These are phyloP conservation scores for Leptographium galeiforme DNA, from an alignment of 2,329 filamentous ascomycete species.

Conservation along the genomic window DNA sequence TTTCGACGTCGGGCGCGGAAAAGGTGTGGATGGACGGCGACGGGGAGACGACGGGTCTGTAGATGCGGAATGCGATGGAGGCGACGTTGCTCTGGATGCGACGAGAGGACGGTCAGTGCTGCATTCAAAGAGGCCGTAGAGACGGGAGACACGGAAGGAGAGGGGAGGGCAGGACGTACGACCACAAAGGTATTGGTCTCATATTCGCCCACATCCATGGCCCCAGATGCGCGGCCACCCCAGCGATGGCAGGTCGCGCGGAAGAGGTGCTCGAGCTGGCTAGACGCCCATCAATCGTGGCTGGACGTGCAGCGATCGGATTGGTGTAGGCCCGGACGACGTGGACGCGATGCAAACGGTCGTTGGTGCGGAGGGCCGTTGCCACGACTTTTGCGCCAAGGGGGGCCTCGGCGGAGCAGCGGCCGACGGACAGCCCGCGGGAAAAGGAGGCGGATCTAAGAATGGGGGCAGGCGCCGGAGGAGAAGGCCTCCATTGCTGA, in stretches of 20 bases:
- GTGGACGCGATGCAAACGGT: background rate
- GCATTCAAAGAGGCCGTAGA: background rate
- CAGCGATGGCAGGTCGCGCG: constrained; percentile 5
- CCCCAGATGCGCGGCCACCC: constrained; percentile 8
- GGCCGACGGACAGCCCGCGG: background rate
- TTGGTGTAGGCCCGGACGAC: background rate
- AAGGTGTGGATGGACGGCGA: constrained; percentile 28
- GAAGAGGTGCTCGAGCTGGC: background rate
- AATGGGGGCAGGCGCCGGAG: constrained; percentile 2
- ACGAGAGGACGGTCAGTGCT: background rate
- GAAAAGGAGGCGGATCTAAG: background rate
- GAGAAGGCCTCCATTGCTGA: constrained; percentile 22
- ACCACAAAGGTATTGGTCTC: constrained; percentile 48
- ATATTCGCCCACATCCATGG: constrained; percentile 50
- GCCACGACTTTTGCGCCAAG: background rate
- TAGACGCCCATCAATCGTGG: constrained; percentile 3
- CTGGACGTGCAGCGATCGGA: background rate
- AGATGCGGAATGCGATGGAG: constrained; percentile 40
- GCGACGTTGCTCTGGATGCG: constrained; percentile 39
- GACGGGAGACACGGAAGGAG: constrained; percentile 5
- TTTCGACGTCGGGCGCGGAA: constrained; percentile 37
- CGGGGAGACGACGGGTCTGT: constrained; percentile 33
- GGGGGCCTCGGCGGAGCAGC: background rate
- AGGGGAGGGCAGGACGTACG: constrained; percentile 24
- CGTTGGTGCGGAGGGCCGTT: background rate